A percentile compares a stretch with the other conserved stretches of the same genome.
These are phyloP conservation scores for Quercus agrifolia DNA, from an alignment of 306 rosid genomes.

Conservation along the genomic window DNA sequence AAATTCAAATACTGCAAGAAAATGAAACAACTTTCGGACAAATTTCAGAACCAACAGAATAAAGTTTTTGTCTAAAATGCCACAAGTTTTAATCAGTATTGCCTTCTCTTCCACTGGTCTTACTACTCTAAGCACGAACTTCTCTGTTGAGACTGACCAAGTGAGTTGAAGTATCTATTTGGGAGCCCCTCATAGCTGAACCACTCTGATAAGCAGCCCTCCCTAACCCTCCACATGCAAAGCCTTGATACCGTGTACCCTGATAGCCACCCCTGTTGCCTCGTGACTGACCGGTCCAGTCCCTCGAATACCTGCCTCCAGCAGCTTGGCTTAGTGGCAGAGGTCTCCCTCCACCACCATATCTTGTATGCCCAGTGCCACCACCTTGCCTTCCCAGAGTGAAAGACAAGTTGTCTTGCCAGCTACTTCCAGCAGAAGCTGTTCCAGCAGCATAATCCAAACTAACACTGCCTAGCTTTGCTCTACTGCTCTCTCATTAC, in stretches of 20 bases:
- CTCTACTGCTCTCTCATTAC: constrained; percentile 86
- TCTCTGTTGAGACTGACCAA: constrained; percentile 80
- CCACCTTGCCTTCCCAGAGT: constrained; percentile 69
- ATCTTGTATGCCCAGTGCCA: constrained; percentile 53
- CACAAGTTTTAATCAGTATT: not conserved
- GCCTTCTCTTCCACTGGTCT: not conserved
- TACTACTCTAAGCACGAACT: constrained; percentile 42
- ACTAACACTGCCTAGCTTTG: constrained; percentile 77
- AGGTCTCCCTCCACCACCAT: constrained; percentile 55
- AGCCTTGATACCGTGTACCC: constrained; percentile 50
- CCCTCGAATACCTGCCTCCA: constrained; percentile 49
- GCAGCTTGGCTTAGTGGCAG: constrained; percentile 37
- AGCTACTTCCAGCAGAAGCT: constrained; percentile 47
- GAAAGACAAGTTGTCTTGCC: constrained; percentile 65
- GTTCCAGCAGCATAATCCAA: constrained; percentile 63
- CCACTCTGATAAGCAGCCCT: constrained; percentile 47
- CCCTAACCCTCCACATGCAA: constrained; percentile 55
- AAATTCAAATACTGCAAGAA: not conserved
- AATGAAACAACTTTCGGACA: not conserved
- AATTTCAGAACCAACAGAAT: not conserved
- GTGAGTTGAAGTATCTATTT: constrained; percentile 60
- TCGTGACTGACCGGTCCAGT: constrained; percentile 35
- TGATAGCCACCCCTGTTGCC: constrained; percentile 53
- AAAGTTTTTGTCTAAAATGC: not conserved
- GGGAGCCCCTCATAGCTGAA: constrained; percentile 58